Evolutionary conservation across 208 protist genomes (phyloP), one percentile per base, ranked within the genome.

Genomic region (Crithidia thermophila): DNA sequence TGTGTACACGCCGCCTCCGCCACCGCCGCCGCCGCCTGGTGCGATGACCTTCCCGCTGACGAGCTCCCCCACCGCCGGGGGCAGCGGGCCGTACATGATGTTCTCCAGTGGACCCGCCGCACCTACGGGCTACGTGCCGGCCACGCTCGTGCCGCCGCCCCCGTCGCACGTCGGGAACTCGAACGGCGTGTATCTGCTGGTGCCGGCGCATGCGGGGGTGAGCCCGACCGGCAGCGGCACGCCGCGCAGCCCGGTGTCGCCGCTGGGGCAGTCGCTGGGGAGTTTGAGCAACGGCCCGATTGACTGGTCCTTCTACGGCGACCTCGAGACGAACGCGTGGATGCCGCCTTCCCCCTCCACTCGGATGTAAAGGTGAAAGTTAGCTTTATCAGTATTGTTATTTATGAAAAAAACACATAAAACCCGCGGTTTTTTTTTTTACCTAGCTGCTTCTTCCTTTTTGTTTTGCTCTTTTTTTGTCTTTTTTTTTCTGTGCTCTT

Each of bases 271-370:
- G 57, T 72, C 66, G 28, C 31, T 59, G 37, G 43, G 57, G 21
- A 72, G 66, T 30, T 28, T 64, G 40, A 65, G 47, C 57, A 59
- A 57, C 39, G 61, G 73, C 27, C 73, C 74, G 0, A 33, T 81
- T 4, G 63, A 81, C 51, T 84, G 79, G 79, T 71, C 59, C n/a
- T 84, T 77, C 30, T 77, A 75, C 53, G 74, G 65, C 10, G 70
- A 81, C 28, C 25, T 84, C 27, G 73, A 80, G 11, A 74, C 65
- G 3, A 2, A 47, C 13, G 45, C 57, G 40, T 82, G 70, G 76
- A 56, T 69, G 43, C 58, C 62, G 30, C 57, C 67, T 25, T 72
- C 67, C 10, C 59, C 59, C 20, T 72, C 36, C 2, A n/a, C 23
- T 14, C 67, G 58, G 2, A 65, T 65, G 18, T 65, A 49, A 50